phyloP scores from a whole-genome alignment of 352 stramenopile genomes.

The Pythium coloratum region DNA sequence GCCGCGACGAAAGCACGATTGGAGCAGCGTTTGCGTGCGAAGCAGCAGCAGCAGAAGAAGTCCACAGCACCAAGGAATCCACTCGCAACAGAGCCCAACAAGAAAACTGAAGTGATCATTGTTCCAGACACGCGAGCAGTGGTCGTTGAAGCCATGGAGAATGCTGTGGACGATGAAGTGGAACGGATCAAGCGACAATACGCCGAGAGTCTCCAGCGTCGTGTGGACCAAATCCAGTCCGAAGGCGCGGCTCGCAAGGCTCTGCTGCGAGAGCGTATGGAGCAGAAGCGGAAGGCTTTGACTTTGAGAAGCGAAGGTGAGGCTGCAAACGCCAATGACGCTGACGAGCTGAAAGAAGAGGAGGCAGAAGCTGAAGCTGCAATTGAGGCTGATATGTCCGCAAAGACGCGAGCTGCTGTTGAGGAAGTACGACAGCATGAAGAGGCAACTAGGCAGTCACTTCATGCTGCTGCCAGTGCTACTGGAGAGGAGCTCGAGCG shows the following conservation, averaged over 20 bases:
- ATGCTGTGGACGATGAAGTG: constrained; percentile 7
- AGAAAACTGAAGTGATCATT: constrained; percentile 27
- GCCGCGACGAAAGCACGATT: neutral
- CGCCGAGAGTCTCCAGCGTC: constrained; percentile 10
- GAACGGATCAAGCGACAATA: constrained; percentile 21
- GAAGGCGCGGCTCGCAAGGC: constrained; percentile 10
- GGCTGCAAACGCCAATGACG: neutral
- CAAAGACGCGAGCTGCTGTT: neutral
- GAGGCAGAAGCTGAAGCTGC: neutral
- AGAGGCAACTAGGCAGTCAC: neutral
- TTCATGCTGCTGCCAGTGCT: neutral
- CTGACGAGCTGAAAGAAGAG: constrained; percentile 2
- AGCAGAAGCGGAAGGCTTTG: constrained; percentile 13
- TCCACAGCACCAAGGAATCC: constrained; percentile 10
- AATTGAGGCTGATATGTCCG: constrained; percentile 4
- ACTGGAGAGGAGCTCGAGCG: constrained; percentile 16
- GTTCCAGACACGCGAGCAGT: neutral
- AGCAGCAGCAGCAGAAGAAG: constrained; percentile 9
- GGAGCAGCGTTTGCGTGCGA: constrained; percentile 11
- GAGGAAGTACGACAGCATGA: constrained; percentile 1
- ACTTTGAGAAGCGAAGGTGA: constrained; percentile 1
- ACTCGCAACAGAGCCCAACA: neutral
- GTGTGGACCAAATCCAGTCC: constrained; percentile 6
- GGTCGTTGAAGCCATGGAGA: constrained; percentile 6
- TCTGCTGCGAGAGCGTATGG: constrained; percentile 9